A percentile compares a stretch with the other conserved stretches of the same genome.
Evolutionary conservation across 805 yeast genomes (phyloP).

Genomic region (Candida oleophila): DNA sequence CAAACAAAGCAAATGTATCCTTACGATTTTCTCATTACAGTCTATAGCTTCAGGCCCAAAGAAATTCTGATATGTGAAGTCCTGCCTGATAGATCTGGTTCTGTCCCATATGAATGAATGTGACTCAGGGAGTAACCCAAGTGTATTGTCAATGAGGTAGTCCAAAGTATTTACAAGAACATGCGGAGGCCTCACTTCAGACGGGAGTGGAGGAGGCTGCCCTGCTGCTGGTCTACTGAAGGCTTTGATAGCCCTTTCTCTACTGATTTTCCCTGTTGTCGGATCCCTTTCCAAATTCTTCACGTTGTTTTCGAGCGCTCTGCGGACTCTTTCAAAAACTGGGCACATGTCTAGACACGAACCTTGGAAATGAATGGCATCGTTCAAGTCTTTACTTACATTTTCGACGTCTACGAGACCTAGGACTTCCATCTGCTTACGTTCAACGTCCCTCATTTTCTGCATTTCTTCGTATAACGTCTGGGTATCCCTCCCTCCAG

Average conservation of each 20-base stretch:
- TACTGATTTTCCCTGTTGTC: constrained; percentile 49
- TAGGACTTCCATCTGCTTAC: constrained; percentile 71
- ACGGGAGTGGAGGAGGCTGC: constrained; percentile 95
- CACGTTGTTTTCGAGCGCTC: constrained; percentile 85
- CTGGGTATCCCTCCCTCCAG: constrained; percentile 56
- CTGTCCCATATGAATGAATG: constrained; percentile 97
- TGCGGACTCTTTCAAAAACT: constrained; percentile 80
- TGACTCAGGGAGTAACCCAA: constrained; percentile 72
- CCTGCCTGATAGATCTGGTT: constrained; percentile 94
- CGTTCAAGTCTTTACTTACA: constrained; percentile 74
- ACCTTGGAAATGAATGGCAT: constrained; percentile 86
- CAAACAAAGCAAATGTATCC: constrained; percentile 78
- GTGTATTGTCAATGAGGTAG: constrained; percentile 63
- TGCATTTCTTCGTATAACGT: constrained; percentile 75
- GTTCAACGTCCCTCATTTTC: constrained; percentile 68
- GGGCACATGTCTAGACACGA: constrained; percentile 96
- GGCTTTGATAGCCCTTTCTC: constrained; percentile 74
- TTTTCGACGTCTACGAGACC: constrained; percentile 90
- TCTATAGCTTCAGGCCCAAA: constrained; percentile 91
- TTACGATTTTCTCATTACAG: constrained; percentile 86
- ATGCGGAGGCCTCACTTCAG: constrained; percentile 94
- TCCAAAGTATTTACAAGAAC: constrained; percentile 65
- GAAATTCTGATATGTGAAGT: constrained; percentile 92
- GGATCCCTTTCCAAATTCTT: constrained; percentile 73
- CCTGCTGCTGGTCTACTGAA: constrained; percentile 98